phyloP scores from a whole-genome alignment of 73 alveolate genomes.

The Breviolum minutum region DNA sequence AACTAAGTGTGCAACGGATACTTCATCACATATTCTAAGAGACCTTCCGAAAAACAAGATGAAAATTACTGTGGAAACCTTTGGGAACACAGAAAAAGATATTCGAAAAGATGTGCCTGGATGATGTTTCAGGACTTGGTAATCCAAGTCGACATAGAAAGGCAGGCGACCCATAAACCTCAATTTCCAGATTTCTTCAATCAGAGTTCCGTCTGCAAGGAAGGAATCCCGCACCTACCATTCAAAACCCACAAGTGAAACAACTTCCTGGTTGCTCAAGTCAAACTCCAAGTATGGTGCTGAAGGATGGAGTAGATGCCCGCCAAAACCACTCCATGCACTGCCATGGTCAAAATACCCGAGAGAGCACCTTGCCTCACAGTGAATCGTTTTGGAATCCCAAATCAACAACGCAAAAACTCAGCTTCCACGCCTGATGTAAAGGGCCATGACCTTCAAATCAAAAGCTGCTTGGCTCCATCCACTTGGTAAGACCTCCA shows the following conservation, averaged over 20 bases:
- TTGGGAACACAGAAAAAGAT: neutral
- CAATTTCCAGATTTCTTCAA: neutral
- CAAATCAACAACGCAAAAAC: neutral
- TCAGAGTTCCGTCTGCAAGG: neutral
- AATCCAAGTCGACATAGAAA: constrained; percentile 65
- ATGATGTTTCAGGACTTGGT: constrained; percentile 75
- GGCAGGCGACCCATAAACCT: constrained; percentile 89
- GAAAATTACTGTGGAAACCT: neutral
- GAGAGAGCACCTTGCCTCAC: constrained; percentile 59
- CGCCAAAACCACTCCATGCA: constrained; percentile 82
- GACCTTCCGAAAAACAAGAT: neutral
- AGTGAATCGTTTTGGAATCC: too few species aligned
- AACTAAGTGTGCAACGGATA: neutral
- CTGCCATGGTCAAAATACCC: constrained; percentile 63
- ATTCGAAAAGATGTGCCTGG: constrained; percentile 10
- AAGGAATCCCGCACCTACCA: neutral
- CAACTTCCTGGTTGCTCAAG: neutral
- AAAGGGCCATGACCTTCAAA: constrained; percentile 28
- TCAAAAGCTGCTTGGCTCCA: neutral
- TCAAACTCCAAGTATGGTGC: neutral
- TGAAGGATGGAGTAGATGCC: constrained; percentile 77
- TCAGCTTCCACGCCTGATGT: neutral
- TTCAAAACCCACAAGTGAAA: neutral
- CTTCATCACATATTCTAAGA: constrained; percentile 22
- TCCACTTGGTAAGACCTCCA: neutral